Conservation (phyloP, 371 early-diverging fungal species). For the Dinochytrium kinnereticum region DNA sequence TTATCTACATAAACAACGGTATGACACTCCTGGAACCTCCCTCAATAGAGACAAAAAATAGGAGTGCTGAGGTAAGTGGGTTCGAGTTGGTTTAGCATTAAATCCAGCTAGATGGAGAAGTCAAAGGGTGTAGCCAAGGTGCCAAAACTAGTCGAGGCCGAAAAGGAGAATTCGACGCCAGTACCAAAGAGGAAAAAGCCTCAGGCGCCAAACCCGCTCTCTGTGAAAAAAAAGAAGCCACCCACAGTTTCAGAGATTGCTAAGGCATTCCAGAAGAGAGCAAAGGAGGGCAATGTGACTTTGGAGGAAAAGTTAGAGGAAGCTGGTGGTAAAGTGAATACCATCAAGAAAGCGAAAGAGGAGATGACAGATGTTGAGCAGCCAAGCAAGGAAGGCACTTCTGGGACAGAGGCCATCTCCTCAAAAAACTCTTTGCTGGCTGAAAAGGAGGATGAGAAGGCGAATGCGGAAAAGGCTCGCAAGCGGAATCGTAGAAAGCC, state of each 20-base stretch:
- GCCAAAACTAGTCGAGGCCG: conserved; percentile 46
- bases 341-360: too few species aligned
- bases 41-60: conserved; percentile 55
- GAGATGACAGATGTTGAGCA: background rate
- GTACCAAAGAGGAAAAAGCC: conserved; percentile 49
- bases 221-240: conserved; percentile 66
- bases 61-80: conserved; percentile 51
- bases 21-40: conserved; percentile 85
- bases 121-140: conserved; percentile 61
- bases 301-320: background rate
- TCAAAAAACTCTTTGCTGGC: background rate
- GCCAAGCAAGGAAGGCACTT: too few species aligned
- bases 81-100: background rate
- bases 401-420: too few species aligned
- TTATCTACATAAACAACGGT: conserved; percentile 79
- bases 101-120: conserved; percentile 49
- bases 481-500: conserved; percentile 11
- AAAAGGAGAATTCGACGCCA: conserved; percentile 51
- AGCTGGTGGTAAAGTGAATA: background rate
- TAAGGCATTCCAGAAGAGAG: background rate
- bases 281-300: conserved; percentile 20
- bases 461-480: background rate
- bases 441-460: background rate
- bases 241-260: background rate
- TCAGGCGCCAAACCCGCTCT: conserved; percentile 86